These are phyloP conservation scores for Parastagonospora nodorum DNA, from an alignment of 2,329 filamentous ascomycete genomes.

Conservation along the genomic window DNA sequence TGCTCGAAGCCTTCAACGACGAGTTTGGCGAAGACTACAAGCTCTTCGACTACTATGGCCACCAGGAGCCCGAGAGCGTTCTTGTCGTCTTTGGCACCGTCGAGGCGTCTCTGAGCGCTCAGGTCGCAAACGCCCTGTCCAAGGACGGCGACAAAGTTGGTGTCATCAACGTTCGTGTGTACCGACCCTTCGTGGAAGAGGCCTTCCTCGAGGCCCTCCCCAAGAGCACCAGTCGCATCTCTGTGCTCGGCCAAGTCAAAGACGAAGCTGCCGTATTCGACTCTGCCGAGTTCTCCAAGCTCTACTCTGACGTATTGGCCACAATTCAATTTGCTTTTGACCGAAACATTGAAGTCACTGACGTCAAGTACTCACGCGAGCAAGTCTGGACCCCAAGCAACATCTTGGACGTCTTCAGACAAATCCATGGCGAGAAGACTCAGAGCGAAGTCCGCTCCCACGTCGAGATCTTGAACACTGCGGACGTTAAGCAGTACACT, in stretches of 20 bases:
- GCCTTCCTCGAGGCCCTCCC: conserved; percentile 86
- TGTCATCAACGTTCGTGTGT: conserved; percentile 88
- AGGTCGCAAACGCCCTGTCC: conserved; percentile 75
- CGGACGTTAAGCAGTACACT: conserved; percentile 77
- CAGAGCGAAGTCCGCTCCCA: conserved; percentile 51
- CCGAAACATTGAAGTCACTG: conserved; percentile 68
- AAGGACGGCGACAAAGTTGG: conserved; percentile 78
- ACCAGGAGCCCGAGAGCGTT: conserved; percentile 77
- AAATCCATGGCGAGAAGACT: conserved; percentile 50
- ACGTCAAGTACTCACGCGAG: conserved; percentile 87
- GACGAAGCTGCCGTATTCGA: conserved; percentile 76
- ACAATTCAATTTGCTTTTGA: conserved; percentile 72
- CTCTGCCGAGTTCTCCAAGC: conserved; percentile 75
- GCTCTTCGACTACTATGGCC: conserved; percentile 92
- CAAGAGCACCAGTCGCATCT: conserved; percentile 73
- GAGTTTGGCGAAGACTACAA: conserved; percentile 93
- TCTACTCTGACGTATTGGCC: conserved; percentile 91
- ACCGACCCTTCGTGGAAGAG: conserved; percentile 94
- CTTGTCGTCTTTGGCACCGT: conserved; percentile 91
- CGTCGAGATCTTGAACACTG: conserved; percentile 58
- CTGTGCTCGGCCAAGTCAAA: conserved; percentile 86
- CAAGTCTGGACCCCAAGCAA: conserved; percentile 66
- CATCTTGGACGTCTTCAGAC: conserved; percentile 55
- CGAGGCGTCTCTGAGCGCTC: conserved; percentile 82
- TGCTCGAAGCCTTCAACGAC: conserved; percentile 78